Conservation (phyloP, 352 stramenopile species). For the Thraustochytrium striatum region DNA sequence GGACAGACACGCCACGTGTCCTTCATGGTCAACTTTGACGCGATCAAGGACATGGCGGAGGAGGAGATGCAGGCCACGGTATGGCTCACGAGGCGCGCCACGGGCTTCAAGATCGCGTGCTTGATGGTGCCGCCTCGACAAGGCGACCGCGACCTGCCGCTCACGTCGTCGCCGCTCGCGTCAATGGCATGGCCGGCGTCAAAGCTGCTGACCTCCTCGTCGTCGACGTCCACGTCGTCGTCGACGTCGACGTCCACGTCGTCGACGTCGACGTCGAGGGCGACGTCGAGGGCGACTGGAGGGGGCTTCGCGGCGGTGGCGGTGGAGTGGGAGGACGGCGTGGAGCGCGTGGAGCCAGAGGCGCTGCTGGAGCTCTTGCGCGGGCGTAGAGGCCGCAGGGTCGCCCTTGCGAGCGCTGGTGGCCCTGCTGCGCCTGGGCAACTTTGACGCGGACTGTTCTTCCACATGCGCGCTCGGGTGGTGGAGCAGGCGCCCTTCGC, state of each 20-base stretch:
- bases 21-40: too few relatives aligned
- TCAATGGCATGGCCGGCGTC: too few relatives aligned
- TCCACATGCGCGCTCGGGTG: conserved; percentile 86
- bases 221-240: not conserved
- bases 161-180: too few relatives aligned
- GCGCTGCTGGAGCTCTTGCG: conserved; percentile 90
- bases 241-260: conserved; percentile 48
- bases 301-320: conserved; percentile 67
- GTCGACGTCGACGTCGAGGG: conserved; percentile 50
- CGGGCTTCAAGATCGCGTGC: too few relatives aligned
- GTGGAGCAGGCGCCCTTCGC: conserved; percentile 73
- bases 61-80: too few relatives aligned
- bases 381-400: conserved; percentile 65
- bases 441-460: conserved; percentile 90
- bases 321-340: conserved; percentile 75
- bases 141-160: too few relatives aligned
- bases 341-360: conserved; percentile 83
- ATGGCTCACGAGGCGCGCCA: too few relatives aligned
- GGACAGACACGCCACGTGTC: too few relatives aligned
- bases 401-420: conserved; percentile 73
- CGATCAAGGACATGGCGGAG: too few relatives aligned
- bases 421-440: conserved; percentile 79
- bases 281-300: conserved; percentile 8
- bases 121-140: too few relatives aligned
- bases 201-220: not conserved